Conservation (phyloP, 2,329 filamentous ascomycete species). For the Myriosclerotinia scirpicola region DNA sequence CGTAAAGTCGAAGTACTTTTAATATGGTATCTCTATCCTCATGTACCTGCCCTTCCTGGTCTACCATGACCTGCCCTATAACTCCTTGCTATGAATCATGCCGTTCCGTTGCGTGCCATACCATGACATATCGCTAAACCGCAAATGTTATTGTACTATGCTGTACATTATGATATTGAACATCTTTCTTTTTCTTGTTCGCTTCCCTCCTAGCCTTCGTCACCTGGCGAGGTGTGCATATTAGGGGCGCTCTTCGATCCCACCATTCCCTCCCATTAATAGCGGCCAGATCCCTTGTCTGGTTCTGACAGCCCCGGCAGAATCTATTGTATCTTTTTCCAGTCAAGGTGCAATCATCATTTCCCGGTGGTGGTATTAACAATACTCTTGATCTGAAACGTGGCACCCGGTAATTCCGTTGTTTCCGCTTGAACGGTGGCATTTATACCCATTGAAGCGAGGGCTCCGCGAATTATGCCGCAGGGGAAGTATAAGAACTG, state of each 20-base stretch:
- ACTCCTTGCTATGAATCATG: neutral
- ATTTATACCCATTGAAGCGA: constrained; percentile 87
- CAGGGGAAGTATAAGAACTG: constrained; percentile 96
- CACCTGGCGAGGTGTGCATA: neutral
- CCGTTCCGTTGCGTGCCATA: neutral
- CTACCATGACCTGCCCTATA: neutral
- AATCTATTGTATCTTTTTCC: neutral
- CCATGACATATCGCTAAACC: neutral
- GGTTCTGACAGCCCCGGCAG: neutral
- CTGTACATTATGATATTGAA: constrained; percentile 3
- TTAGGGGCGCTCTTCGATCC: neutral
- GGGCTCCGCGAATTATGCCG: constrained; percentile 85
- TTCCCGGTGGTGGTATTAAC: constrained; percentile 41
- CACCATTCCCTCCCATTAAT: neutral
- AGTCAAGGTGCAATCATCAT: neutral
- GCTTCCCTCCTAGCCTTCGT: neutral
- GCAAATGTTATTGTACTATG: neutral
- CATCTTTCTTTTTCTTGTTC: neutral
- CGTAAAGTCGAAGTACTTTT: neutral
- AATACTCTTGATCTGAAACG: constrained; percentile 93
- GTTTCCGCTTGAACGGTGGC: constrained; percentile 91
- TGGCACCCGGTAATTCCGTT: constrained; percentile 79
- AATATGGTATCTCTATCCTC: neutral
- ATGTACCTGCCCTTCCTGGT: neutral
- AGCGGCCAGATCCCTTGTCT: neutral